Evolutionary conservation across 495 filamentous ascomycete species (phyloP), one percentile per base, ranked within the genome.

Genomic region (Collariella sp.): DNA sequence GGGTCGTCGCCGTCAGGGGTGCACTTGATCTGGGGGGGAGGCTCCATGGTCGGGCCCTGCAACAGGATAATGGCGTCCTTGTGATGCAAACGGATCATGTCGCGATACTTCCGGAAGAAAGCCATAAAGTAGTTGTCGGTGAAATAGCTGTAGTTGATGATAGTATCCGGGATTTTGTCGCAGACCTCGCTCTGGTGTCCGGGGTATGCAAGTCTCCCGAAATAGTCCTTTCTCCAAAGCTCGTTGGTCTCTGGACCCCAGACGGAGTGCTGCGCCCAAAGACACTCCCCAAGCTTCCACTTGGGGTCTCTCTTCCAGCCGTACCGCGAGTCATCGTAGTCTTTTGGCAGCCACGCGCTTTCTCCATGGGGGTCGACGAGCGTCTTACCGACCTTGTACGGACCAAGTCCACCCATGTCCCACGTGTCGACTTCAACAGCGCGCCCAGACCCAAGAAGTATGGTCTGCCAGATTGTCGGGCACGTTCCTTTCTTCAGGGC

Each of bases 241-340:
- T 79, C 80, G 64, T 96, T 89, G 7, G 76, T 84, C 0, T 76
- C 74, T 7, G 87, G 86, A 64, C 97, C 90, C 93, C 93, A 98
- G 0, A 97, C 82, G 5, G 89, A 91, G 70, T 97, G 90, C 58
- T 97, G 93, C 12, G 94, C 93, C 93, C 93, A 98, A 26, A 97
- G 58, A 65, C 93, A 96, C 68, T 94, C 83, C 15, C 91, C 94
- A 10, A 98, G 70, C 61, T 85, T 93, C 93, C 93, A 98, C 9
- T 73, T 82, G 12, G 86, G 79, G 62, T 93, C 90, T 58, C 93
- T 80, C 59, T 84, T 88, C 83, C 88, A 98, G 35, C 88, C 90
- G 64, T 98, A 98, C 54, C 82, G 79, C 3, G 80, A 80, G 50
- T 97, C 94, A 63, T 96, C 85, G 64, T 90, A 87, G 39, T 79